Evolutionary conservation across 1,139 yeast species (phyloP).

Genomic region (Ogataea hybrid): DNA sequence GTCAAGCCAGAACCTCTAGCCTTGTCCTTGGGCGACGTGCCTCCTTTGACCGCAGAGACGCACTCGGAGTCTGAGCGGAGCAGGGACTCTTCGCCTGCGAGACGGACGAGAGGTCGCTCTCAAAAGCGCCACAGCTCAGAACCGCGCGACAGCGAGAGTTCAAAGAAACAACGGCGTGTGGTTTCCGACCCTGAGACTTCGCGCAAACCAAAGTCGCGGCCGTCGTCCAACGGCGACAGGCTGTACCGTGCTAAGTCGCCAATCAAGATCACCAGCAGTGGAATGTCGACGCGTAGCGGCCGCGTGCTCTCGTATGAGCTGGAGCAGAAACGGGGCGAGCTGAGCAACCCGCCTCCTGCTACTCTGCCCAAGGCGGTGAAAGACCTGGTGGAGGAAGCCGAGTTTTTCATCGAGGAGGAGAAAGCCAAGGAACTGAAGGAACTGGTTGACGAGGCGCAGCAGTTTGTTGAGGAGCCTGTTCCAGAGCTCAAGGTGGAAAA

Average conservation of each 20-base stretch:
- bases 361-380: slow-evolving; percentile 17
- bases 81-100: slow-evolving; percentile 12
- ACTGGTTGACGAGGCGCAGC: slow-evolving; percentile 7
- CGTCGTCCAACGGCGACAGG: slow-evolving; percentile 27
- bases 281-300: slow-evolving; percentile 27
- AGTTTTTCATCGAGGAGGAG: slow-evolving; percentile 16
- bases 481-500: slow-evolving; percentile 6
- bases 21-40: neutral
- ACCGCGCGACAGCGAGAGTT: neutral
- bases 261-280: slow-evolving; percentile 21
- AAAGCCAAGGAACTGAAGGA: slow-evolving; percentile 17
- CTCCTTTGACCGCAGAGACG: neutral
- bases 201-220: slow-evolving; percentile 24
- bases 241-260: slow-evolving; percentile 22
- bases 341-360: neutral
- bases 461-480: neutral
- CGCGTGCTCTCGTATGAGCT: slow-evolving; percentile 29
- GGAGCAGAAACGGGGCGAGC: slow-evolving; percentile 18
- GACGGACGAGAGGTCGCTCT: slow-evolving; percentile 16
- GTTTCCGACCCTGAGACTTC: slow-evolving; percentile 7
- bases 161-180: slow-evolving; percentile 8
- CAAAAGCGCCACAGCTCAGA: neutral
- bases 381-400: slow-evolving; percentile 20
- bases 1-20: neutral
- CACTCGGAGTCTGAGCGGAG: neutral